Percentiles rank a stretch among this genome's conserved stretches.
Evolutionary conservation across 179 eudicot species (phyloP).

Genomic region (Gypsophila paniculata): DNA sequence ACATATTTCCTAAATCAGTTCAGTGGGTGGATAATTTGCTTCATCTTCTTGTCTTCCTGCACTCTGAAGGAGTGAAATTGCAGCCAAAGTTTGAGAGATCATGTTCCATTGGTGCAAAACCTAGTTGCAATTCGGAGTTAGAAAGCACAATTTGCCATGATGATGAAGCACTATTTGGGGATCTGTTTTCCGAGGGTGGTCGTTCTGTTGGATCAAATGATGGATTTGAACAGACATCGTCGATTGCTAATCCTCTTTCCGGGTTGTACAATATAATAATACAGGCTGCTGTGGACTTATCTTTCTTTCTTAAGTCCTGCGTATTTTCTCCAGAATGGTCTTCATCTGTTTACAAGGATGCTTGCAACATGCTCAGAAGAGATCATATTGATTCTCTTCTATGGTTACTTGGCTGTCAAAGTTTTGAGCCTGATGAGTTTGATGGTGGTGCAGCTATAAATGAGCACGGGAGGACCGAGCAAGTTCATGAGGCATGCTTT

Average conservation of each 20-base stretch:
- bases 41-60: constrained; percentile 68
- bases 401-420: constrained; percentile 51
- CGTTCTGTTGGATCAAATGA: constrained; percentile 88
- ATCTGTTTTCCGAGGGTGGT: constrained; percentile 93
- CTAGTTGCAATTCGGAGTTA: constrained; percentile 46
- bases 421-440: constrained; percentile 51
- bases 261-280: constrained; percentile 58
- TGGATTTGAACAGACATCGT: constrained; percentile 62
- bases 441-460: constrained; percentile 41
- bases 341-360: constrained; percentile 52
- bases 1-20: constrained; percentile 55
- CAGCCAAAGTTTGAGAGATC: constrained; percentile 73
- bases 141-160: constrained; percentile 77
- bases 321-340: constrained; percentile 75
- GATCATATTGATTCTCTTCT: constrained; percentile 67
- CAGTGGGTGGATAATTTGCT: constrained; percentile 82
- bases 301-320: constrained; percentile 54
- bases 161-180: constrained; percentile 96
- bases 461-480: constrained; percentile 55
- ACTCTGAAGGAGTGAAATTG: constrained; percentile 80
- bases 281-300: constrained; percentile 67
- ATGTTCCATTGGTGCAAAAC: constrained; percentile 55
- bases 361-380: constrained; percentile 50
- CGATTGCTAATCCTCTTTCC: constrained; percentile 45
- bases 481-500: constrained; percentile 64